Conservation (phyloP, 2,329 filamentous ascomycete genomes). For the Talaromyces sp. region DNA sequence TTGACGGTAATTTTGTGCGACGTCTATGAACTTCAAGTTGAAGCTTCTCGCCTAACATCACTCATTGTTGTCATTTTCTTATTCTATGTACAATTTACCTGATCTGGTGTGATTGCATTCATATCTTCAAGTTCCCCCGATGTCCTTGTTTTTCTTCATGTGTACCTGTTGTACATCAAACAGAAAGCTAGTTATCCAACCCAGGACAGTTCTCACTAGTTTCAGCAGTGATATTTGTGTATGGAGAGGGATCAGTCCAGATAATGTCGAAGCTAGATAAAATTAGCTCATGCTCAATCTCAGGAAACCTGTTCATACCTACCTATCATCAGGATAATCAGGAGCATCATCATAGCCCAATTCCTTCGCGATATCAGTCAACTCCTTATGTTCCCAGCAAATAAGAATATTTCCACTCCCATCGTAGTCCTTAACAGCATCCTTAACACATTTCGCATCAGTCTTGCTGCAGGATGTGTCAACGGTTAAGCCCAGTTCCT, state of each 20-base stretch:
- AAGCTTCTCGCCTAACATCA: too few relatives aligned
- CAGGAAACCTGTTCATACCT: slow-evolving; percentile 24
- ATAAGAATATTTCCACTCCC: slow-evolving; percentile 62
- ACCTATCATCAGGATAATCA: slow-evolving; percentile 54
- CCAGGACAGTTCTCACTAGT: slow-evolving; percentile 59
- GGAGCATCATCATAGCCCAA: slow-evolving; percentile 56
- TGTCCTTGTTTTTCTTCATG: too few relatives aligned
- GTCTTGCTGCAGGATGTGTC: slow-evolving; percentile 61
- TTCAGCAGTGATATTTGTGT: slow-evolving; percentile 48
- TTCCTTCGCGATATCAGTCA: slow-evolving; percentile 56
- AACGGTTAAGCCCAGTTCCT: slow-evolving; percentile 58
- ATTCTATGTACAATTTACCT: too few relatives aligned
- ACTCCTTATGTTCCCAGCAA: slow-evolving; percentile 62
- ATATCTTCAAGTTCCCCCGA: too few relatives aligned
- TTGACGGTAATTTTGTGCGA: too few relatives aligned
- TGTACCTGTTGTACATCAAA: too few relatives aligned
- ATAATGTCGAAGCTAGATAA: slow-evolving; percentile 53
- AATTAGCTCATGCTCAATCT: background rate
- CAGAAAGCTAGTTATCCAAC: slow-evolving; percentile 43
- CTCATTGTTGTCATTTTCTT: too few relatives aligned
- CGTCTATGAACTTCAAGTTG: too few relatives aligned
- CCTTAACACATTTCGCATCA: slow-evolving; percentile 57
- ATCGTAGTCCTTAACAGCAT: slow-evolving; percentile 52
- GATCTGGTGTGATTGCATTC: too few relatives aligned
- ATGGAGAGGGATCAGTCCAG: slow-evolving; percentile 59